A percentile compares a stretch with the other conserved stretches of the same genome.
Evolutionary conservation across 2,329 filamentous ascomycete species (phyloP).

Genomic region (Aspergillus sergii): DNA sequence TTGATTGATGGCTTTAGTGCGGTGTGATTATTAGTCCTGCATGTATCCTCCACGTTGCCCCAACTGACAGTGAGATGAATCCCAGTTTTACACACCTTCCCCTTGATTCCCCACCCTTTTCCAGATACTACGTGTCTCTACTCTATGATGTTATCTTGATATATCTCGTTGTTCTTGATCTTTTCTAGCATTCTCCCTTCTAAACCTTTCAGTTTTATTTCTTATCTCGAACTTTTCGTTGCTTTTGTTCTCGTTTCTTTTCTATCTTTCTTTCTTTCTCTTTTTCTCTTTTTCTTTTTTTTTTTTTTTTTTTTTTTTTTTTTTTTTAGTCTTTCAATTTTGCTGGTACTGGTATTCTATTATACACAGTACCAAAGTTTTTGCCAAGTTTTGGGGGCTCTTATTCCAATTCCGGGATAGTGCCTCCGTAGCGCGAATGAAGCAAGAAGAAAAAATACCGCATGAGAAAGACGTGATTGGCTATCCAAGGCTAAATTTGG

Average conservation of each 20-base stretch:
- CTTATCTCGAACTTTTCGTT: too few relatives aligned
- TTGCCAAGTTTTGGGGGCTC: conserved; percentile 4
- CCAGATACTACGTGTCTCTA: neutral
- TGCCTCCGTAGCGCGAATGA: conserved; percentile 6
- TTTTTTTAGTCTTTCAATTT: neutral
- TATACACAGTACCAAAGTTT: neutral
- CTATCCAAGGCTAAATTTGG: conserved; percentile 20
- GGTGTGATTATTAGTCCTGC: neutral
- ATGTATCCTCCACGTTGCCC: conserved; percentile 12
- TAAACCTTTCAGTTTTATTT: neutral
- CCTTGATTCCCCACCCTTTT: neutral
- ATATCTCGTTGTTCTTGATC: neutral
- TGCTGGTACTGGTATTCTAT: neutral
- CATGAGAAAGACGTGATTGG: conserved; percentile 20
- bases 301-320: neutral
- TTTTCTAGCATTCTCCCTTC: neutral
- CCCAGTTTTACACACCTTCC: neutral
- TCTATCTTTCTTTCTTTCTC: neutral
- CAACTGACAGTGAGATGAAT: conserved; percentile 5
- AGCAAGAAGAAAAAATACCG: conserved; percentile 22
- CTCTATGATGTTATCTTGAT: neutral
- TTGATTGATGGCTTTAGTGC: neutral
- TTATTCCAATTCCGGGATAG: conserved; percentile 8
- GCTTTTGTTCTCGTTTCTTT: too few relatives aligned
- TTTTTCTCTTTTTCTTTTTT: neutral